phyloP scores from a whole-genome alignment of 768 basidiomycete species.

The Chalciporus pseudorubinellus region DNA sequence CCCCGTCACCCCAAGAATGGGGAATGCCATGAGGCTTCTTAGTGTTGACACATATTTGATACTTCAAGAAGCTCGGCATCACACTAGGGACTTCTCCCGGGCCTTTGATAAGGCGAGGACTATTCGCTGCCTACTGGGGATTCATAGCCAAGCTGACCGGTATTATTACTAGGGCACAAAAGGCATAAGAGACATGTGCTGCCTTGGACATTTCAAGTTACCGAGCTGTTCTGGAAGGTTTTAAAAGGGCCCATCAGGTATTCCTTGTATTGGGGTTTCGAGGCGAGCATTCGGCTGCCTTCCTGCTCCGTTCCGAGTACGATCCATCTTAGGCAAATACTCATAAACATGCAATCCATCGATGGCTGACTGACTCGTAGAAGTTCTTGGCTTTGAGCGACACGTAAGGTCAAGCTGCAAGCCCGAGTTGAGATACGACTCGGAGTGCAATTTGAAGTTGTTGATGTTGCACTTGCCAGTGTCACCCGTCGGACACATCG shows the following conservation, averaged over 20 bases:
- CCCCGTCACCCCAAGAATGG: no score
- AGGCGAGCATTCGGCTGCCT: not conserved
- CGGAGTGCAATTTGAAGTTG: no score
- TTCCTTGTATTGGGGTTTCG: no score
- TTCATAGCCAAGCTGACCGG: not conserved
- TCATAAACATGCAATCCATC: not conserved
- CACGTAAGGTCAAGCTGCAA: no score
- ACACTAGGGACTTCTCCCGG: no score
- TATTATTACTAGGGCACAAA: not conserved
- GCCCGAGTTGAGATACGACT: no score
- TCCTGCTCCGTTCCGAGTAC: not conserved
- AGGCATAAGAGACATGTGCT: not conserved
- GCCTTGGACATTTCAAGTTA: not conserved
- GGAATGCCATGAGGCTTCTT: no score
- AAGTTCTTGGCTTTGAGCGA: not conserved
- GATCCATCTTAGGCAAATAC: not conserved
- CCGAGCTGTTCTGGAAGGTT: not conserved
- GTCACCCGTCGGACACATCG: no score
- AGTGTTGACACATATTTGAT: no score
- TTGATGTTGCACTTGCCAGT: no score
- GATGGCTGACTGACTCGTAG: not conserved
- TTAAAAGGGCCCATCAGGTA: no score
- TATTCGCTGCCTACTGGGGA: not conserved
- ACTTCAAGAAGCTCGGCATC: no score
- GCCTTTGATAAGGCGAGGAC: not conserved